Percentiles rank a stretch among this genome's conserved stretches.
Evolutionary conservation across 148 eudicot species (phyloP).

Genomic region (Amaranthus palmeri): DNA sequence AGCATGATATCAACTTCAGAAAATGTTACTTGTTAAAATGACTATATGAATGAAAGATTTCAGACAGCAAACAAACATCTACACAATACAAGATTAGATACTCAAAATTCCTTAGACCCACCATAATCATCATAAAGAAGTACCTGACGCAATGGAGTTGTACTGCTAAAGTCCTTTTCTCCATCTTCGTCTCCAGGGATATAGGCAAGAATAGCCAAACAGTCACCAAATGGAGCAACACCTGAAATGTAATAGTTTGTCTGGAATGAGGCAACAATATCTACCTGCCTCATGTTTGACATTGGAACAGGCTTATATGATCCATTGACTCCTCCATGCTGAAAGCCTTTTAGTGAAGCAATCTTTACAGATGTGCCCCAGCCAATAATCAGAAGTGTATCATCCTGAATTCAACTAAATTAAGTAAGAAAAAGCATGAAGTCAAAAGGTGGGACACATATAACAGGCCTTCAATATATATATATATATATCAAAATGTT

Average conservation of each 20-base stretch:
- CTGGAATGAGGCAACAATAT: slow-evolving; percentile 94
- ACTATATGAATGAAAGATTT: not conserved
- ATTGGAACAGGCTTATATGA: slow-evolving; percentile 43
- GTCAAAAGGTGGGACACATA: slow-evolving; percentile 13
- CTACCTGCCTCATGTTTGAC: slow-evolving; percentile 63
- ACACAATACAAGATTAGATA: not conserved
- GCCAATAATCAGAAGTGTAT: slow-evolving; percentile 82
- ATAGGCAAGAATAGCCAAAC: slow-evolving; percentile 86
- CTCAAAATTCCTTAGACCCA: not conserved
- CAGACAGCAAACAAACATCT: not conserved
- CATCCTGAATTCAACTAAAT: slow-evolving; percentile 61
- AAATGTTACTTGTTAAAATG: not conserved
- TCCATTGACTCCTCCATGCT: slow-evolving; percentile 52
- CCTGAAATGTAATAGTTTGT: slow-evolving; percentile 92
- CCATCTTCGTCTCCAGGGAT: slow-evolving; percentile 84
- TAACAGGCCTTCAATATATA: not conserved
- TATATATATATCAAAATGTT: not conserved
- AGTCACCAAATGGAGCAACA: slow-evolving; percentile 93
- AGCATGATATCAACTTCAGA: too few relatives aligned
- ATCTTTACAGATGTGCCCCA: slow-evolving; percentile 97
- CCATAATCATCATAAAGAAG: slow-evolving; percentile 10
- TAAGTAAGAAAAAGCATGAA: slow-evolving; percentile 25
- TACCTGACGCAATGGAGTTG: slow-evolving; percentile 84
- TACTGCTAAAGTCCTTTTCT: slow-evolving; percentile 72
- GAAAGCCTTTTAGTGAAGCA: slow-evolving; percentile 59